A percentile compares a stretch with the other conserved stretches of the same genome.
phyloP scores from a whole-genome alignment of 257 asterid species.

The Penstemon barbatus region DNA sequence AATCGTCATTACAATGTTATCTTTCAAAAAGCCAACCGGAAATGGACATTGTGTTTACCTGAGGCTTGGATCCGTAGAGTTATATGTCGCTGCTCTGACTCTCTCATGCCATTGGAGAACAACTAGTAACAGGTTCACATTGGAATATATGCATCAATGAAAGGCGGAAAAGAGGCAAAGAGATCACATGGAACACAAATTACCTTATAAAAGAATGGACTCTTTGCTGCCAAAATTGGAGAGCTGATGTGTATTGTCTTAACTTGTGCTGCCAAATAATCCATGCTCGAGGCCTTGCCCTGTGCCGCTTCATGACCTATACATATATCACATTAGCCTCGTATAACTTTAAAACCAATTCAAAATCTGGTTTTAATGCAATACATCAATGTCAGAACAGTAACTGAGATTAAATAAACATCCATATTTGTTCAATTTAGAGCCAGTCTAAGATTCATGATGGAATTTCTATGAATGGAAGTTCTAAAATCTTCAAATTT shows the following conservation, averaged over 20 bases:
- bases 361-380: conserved; percentile 4
- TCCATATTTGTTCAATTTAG: background rate
- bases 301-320: conserved; percentile 45
- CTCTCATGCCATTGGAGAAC: conserved; percentile 73
- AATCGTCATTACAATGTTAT: conserved; percentile 15
- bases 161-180: conserved; percentile 14
- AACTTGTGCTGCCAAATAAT: conserved; percentile 40
- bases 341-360: conserved; percentile 13
- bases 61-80: conserved; percentile 65
- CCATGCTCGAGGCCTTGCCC: conserved; percentile 40
- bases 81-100: conserved; percentile 58
- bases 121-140: conserved; percentile 43
- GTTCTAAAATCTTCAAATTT: background rate
- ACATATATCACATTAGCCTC: conserved; percentile 24
- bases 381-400: background rate
- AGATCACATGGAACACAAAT: conserved; percentile 4
- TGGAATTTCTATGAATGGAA: background rate
- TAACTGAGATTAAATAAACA: conserved; percentile 16
- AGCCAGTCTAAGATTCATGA: conserved; percentile 16
- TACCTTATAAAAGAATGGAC: conserved; percentile 78
- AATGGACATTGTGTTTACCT: conserved; percentile 38
- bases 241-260: conserved; percentile 78
- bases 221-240: conserved; percentile 86
- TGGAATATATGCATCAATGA: conserved; percentile 22
- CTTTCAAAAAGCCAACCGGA: conserved; percentile 1